Percentiles rank a stretch among this genome's conserved stretches.
These are phyloP conservation scores for Prunus salicina DNA, from an alignment of 306 rosid species.

Conservation along the genomic window DNA sequence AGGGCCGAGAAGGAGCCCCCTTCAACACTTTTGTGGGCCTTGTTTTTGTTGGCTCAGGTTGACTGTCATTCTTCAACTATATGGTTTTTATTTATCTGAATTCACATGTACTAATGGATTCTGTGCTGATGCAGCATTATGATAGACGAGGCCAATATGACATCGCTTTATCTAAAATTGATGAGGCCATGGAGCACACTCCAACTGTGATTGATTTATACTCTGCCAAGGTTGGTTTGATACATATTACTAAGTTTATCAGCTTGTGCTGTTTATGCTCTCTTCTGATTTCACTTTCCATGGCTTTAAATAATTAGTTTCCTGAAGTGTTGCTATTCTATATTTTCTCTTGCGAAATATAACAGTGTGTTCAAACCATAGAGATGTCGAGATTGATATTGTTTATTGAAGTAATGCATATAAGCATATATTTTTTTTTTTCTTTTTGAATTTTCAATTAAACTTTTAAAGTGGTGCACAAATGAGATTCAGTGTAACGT, in stretches of 20 bases:
- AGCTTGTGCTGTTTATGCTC: slow-evolving; percentile 10
- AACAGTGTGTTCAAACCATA: not conserved
- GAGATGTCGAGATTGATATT: not conserved
- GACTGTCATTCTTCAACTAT: slow-evolving; percentile 13
- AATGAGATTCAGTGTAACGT: not conserved
- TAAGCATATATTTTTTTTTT: not conserved
- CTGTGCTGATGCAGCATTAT: slow-evolving; percentile 74
- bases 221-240: slow-evolving; percentile 73
- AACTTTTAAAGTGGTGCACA: not conserved
- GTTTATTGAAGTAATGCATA: not conserved
- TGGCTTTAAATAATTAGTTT: not conserved
- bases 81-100: slow-evolving; percentile 4
- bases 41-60: slow-evolving; percentile 96
- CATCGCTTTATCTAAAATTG: slow-evolving; percentile 72
- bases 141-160: slow-evolving; percentile 85
- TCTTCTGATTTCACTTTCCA: slow-evolving; percentile 2
- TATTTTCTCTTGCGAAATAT: not conserved
- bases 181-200: slow-evolving; percentile 85
- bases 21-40: slow-evolving; percentile 91
- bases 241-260: not conserved
- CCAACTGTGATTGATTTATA: slow-evolving; percentile 97
- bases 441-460: not conserved
- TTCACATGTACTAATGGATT: slow-evolving; percentile 19
- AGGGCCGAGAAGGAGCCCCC: slow-evolving; percentile 87
- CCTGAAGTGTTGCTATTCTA: not conserved